Conservation (phyloP, 73 alveolate genomes). For the Paramecium primaurelia region DNA sequence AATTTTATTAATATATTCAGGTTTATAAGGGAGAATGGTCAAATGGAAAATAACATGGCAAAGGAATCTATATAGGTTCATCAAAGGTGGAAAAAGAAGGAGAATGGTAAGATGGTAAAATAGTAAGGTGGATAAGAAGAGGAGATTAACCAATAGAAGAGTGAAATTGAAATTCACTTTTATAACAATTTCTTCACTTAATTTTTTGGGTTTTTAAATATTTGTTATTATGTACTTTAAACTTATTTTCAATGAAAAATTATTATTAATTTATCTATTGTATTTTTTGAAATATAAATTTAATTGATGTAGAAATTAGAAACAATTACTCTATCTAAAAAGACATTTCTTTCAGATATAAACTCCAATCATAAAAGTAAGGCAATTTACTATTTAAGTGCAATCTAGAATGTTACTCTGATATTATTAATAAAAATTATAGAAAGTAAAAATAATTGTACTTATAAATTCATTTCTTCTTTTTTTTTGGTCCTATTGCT, state of each 20-base stretch:
- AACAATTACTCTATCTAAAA: too few species aligned
- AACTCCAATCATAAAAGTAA: too few species aligned
- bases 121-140: slow-evolving; percentile 52
- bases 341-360: too few species aligned
- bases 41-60: slow-evolving; percentile 61
- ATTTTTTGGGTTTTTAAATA: background rate
- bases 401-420: too few species aligned
- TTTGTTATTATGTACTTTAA: background rate
- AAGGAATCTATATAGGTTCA: slow-evolving; percentile 57
- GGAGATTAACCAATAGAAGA: background rate
- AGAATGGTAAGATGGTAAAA: slow-evolving; percentile 65
- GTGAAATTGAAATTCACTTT: background rate
- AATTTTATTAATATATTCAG: slow-evolving; percentile 43
- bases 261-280: too few species aligned
- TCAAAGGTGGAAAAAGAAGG: slow-evolving; percentile 58
- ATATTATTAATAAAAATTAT: too few species aligned
- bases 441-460: background rate
- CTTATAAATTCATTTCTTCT: background rate
- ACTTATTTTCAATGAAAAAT: too few species aligned
- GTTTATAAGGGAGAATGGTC: slow-evolving; percentile 60
- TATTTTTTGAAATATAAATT: too few species aligned
- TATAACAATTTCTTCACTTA: background rate
- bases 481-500: background rate
- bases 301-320: too few species aligned
- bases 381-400: too few species aligned